These are phyloP conservation scores for Suillus subalutaceus DNA, from an alignment of 768 basidiomycete genomes.

Conservation along the genomic window DNA sequence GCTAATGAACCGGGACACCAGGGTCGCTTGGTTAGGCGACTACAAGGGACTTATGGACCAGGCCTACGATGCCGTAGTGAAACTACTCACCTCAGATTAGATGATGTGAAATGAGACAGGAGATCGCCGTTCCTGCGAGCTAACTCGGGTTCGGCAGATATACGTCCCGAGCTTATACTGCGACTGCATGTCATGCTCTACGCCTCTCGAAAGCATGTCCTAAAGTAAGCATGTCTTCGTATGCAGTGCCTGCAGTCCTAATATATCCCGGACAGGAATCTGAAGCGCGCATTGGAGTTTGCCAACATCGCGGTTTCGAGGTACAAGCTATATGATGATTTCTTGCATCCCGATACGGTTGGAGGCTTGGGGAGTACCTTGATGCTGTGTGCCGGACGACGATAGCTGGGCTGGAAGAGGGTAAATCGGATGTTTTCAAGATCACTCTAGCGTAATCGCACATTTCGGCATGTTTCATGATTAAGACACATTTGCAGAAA, in stretches of 20 bases:
- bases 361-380: slow-evolving; percentile 73
- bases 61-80: slow-evolving; percentile 64
- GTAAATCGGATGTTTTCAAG: slow-evolving; percentile 74
- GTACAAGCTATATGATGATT: slow-evolving; percentile 85
- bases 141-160: slow-evolving; percentile 55
- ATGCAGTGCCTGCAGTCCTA: neutral
- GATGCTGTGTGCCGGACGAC: slow-evolving; percentile 71
- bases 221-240: neutral
- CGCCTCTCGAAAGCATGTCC: slow-evolving; percentile 51
- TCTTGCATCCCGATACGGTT: slow-evolving; percentile 58
- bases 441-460: slow-evolving; percentile 30
- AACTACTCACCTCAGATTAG: slow-evolving; percentile 79
- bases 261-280: slow-evolving; percentile 52
- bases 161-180: slow-evolving; percentile 47
- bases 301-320: slow-evolving; percentile 85
- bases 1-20: slow-evolving; percentile 60
- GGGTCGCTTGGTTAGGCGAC: slow-evolving; percentile 61
- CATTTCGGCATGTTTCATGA: neutral
- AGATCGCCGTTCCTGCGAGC: slow-evolving; percentile 62
- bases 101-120: slow-evolving; percentile 58
- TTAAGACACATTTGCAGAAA: neutral
- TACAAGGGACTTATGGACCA: slow-evolving; percentile 66
- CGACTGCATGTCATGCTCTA: slow-evolving; percentile 77
- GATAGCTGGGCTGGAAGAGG: slow-evolving; percentile 69
- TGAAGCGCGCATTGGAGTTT: slow-evolving; percentile 74